Evolutionary conservation across 2,329 filamentous ascomycete genomes (phyloP).

Genomic region (Penicillium sp.): DNA sequence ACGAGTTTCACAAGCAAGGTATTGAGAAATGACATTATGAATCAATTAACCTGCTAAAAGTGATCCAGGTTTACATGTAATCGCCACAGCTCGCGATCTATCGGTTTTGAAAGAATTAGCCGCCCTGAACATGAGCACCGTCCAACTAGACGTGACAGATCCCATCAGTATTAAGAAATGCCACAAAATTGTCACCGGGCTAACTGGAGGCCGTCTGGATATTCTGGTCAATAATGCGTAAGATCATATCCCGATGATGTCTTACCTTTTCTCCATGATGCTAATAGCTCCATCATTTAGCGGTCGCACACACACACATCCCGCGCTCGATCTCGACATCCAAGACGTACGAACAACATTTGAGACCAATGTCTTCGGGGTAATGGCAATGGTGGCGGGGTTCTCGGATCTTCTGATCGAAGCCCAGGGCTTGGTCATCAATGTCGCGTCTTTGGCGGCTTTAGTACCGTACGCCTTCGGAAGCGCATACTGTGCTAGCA

Average conservation of each 20-base stretch:
- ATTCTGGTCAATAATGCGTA: constrained; percentile 1
- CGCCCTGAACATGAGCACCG: not conserved
- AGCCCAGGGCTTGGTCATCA: not conserved
- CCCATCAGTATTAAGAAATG: not conserved
- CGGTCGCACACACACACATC: not conserved
- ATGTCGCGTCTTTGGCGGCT: not conserved
- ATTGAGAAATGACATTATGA: not conserved
- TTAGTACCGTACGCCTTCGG: not conserved
- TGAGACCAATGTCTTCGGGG: not conserved
- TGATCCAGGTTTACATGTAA: not conserved
- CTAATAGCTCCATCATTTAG: not conserved
- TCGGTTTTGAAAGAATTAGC: not conserved
- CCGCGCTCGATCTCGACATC: not conserved
- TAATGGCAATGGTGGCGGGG: not conserved
- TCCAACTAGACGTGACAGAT: not conserved
- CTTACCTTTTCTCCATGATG: not conserved
- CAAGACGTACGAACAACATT: not conserved
- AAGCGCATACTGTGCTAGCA: not conserved
- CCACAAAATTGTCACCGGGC: not conserved
- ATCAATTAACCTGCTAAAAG: not conserved
- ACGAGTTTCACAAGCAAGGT: not conserved
- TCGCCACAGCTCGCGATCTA: not conserved
- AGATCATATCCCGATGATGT: not conserved
- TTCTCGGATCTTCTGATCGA: not conserved
- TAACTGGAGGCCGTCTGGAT: not conserved